Base-by-base conservation (phyloP, 176 grass and related monocot species). In the Hsuehochloa calcarea region DNA sequence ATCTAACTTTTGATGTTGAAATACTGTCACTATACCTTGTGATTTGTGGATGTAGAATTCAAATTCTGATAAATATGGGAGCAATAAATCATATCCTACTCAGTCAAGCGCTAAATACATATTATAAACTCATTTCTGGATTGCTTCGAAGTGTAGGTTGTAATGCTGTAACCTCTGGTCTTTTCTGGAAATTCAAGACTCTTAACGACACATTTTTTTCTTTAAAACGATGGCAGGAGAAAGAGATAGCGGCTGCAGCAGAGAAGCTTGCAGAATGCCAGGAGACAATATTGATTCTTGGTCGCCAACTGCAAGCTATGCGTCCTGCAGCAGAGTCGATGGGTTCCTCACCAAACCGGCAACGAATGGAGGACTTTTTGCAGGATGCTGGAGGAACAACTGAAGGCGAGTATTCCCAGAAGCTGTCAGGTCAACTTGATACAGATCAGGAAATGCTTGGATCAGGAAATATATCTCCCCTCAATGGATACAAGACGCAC, bases 201-300 rank as follows among this genome's bases (percentile, higher is more conserved):
- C 19, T 50, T 65, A 77, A 12, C 51, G 65, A 9, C 40, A 43
- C 4, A 46, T 63, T 47, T 51, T 49, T 49, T 65, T 60, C 46
- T 25, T 78, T 65, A 69, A 68, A 72, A 88, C 40, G 17, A 52
- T 85, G 63, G 70, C 79, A 99, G 97, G 97, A 92, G 83, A 92
- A 87, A 70, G 97, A 91, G 72, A 96, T 99, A 82, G 75, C 88
- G 25, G 86, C 97, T 35, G 97, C 97, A 74, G 92, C 97, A 69
- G 97, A 99, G 75, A 99, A 96, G 84, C 92, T 99, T 62, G 90
- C 88, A 11, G 93, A 99, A 74, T 99, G 97, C 88, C 97, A 99
- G 80, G 97, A 99, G 80, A 99, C 93, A 0, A 99, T 99, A 25
- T 52, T 99, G 72, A 83, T 99, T 70, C 91, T 99, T 74, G 93